A percentile compares a stretch with the other conserved stretches of the same genome.
Evolutionary conservation across 2,329 filamentous ascomycete species (phyloP).

Genomic region (Microdochium paspali): DNA sequence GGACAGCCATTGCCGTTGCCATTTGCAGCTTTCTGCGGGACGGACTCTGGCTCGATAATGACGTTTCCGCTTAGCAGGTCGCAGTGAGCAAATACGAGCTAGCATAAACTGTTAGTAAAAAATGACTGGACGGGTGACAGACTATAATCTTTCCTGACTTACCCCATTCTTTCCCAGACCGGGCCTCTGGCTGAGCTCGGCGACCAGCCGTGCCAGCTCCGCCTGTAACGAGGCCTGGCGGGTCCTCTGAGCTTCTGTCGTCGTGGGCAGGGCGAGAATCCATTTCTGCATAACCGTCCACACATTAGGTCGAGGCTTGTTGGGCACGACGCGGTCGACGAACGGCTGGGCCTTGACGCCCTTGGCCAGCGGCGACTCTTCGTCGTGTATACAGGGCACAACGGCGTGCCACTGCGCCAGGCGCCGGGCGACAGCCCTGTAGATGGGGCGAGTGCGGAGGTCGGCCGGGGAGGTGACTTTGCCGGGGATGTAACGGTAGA

Average conservation of each 20-base stretch:
- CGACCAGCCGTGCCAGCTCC: constrained; percentile 63
- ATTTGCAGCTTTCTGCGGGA: constrained; percentile 17
- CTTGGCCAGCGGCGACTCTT: constrained; percentile 6
- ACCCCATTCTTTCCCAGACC: constrained; percentile 70
- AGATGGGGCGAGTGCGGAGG: constrained; percentile 65
- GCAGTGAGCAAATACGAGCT: constrained; percentile 91
- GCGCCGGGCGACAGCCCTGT: constrained; percentile 72
- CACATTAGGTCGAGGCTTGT: constrained; percentile 71
- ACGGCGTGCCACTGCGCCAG: constrained; percentile 89
- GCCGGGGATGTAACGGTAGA: constrained; percentile 86
- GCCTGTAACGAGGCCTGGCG: constrained; percentile 61
- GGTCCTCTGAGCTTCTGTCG: constrained; percentile 57
- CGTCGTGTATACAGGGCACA: constrained; percentile 44
- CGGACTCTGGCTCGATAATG: constrained; percentile 58
- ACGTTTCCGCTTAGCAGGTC: constrained; percentile 95
- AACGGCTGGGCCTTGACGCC: constrained; percentile 25
- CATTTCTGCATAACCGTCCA: constrained; percentile 97
- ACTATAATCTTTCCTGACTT: constrained; percentile 24
- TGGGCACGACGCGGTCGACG: constrained; percentile 46
- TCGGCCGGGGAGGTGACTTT: constrained; percentile 72
- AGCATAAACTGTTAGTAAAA: constrained; percentile 3
- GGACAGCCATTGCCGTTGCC: constrained; percentile 22
- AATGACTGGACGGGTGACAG: neutral
- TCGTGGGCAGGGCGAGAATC: constrained; percentile 74
- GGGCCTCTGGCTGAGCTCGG: constrained; percentile 64